Conservation (phyloP, 805 yeast species). For the Nadsonia fulvescens region DNA sequence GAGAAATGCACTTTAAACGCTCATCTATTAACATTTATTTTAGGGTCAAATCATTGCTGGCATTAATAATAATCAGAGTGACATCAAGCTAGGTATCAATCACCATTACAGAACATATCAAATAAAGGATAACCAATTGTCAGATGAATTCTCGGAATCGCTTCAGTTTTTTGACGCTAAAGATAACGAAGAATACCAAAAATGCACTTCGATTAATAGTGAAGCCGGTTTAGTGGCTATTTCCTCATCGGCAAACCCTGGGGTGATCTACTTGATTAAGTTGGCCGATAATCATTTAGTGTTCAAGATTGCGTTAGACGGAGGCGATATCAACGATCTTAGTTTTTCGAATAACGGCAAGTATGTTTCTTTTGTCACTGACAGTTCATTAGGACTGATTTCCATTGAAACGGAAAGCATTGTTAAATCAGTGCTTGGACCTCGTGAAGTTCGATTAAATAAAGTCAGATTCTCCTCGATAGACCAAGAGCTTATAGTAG, state of each 20-base stretch:
- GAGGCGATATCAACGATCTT: conserved; percentile 44
- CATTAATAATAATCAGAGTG: conserved; percentile 48
- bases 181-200: conserved; percentile 37
- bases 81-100: conserved; percentile 43
- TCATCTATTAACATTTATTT: too few species aligned
- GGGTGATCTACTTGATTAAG: conserved; percentile 43
- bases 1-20: too few species aligned
- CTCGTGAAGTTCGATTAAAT: conserved; percentile 3
- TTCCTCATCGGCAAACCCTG: conserved; percentile 50
- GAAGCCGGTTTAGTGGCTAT: conserved; percentile 50
- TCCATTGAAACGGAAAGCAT: conserved; percentile 17
- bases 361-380: conserved; percentile 44
- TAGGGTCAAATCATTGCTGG: conserved; percentile 46
- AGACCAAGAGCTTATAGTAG: conserved; percentile 1
- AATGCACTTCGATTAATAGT: conserved; percentile 36
- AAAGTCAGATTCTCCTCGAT: conserved; percentile 4
- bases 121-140: conserved; percentile 16
- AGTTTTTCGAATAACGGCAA: conserved; percentile 51
- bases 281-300: conserved; percentile 28
- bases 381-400: conserved; percentile 33
- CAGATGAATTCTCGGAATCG: conserved; percentile 18
- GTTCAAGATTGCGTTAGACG: conserved; percentile 19
- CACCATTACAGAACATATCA: conserved; percentile 51
- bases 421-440: conserved; percentile 30
- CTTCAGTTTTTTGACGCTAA: conserved; percentile 38